Base-by-base conservation (phyloP, 2,329 filamentous ascomycete genomes). In the Xylariaceae sp. region DNA sequence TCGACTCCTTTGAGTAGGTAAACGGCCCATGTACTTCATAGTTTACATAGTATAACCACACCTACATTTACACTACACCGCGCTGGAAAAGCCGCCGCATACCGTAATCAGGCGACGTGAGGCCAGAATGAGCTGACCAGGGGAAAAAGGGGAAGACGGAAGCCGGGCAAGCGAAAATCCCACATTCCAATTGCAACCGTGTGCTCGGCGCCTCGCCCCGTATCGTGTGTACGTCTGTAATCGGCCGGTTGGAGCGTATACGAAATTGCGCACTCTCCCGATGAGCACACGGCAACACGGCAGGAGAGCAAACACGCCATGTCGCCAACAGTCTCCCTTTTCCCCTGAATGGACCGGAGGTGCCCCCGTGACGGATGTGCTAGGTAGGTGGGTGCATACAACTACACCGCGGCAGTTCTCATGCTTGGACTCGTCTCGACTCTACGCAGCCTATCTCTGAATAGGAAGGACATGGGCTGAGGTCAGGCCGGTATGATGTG, bases 81-180 rank as follows among this genome's bases (percentile, higher is more conserved):
- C 15, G 34, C 9, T 15, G 30, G 21, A 15, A 30, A 29, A 37
- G 45, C 45, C 48, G 44, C 32, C 44, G 47, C 47, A 56, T 37
- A 12, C 18, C 39, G 10, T 21, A 53, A 55, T 59, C 54, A 57
- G 57, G 49, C 49, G 57, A 59, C 47, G 41, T 54, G 48, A 57
- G 54, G 51, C 57, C 57, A 57, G 47, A 56, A 57, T 56, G 56
- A 59, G 57, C 57, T 59, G 57, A 59, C 51, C 15, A 44, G 30
- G 26, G 16, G 37, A 49, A 53, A 29, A 37, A 47, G 47, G 54
- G 49, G 52, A 29, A 29, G 16, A 21, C 26, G 30, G 39, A 42
- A 34, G 39, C 9, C 10, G 41, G 36, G 43, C 47, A 53, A 46
- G 44, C 40, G 37, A 8, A 51, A 29, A 32, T 6, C 15, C 19